A percentile compares a stretch with the other conserved stretches of the same genome.
These are phyloP conservation scores for Debaryomycetaceae sp. DNA, from an alignment of 1,139 yeast species.

Conservation along the genomic window DNA sequence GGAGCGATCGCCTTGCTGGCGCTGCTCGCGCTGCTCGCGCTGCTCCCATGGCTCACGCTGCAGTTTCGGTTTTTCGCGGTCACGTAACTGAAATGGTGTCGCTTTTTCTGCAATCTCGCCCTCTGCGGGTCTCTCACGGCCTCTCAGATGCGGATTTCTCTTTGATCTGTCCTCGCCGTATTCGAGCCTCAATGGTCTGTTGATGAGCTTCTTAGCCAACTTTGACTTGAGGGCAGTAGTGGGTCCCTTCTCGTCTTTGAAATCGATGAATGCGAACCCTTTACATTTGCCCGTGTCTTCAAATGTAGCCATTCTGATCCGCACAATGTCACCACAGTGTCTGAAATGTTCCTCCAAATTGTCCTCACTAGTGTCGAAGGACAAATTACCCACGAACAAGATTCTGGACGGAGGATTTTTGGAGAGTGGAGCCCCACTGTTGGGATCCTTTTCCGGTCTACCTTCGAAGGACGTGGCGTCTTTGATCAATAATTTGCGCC, in stretches of 20 bases:
- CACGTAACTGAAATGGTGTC: conserved; percentile 3
- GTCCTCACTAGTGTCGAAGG: conserved; percentile 89
- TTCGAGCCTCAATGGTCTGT: conserved; percentile 79
- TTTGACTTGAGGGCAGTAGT: conserved; percentile 78
- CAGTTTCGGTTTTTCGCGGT: conserved; percentile 14
- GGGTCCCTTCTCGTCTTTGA: conserved; percentile 74
- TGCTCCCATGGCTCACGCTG: conserved; percentile 8
- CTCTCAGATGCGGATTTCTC: conserved; percentile 48
- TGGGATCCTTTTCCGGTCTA: conserved; percentile 62
- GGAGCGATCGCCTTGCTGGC: conserved; percentile 10
- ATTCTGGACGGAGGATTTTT: conserved; percentile 87
- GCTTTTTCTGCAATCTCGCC: conserved; percentile 6
- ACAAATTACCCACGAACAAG: conserved; percentile 85
- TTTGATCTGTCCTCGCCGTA: conserved; percentile 93
- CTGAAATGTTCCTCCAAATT: conserved; percentile 73
- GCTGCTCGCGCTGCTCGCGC: conserved; percentile 10
- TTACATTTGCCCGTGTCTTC: conserved; percentile 95
- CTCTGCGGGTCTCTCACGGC: conserved; percentile 13
- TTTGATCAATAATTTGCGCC: conserved; percentile 83
- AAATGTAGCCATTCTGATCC: conserved; percentile 93
- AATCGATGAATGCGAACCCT: conserved; percentile 93
- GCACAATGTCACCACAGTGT: conserved; percentile 74
- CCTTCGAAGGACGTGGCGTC: conserved; percentile 81
- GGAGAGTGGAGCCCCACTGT: conserved; percentile 29
- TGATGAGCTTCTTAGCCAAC: conserved; percentile 60